These are phyloP conservation scores for Infundibulicybe gibba DNA, from an alignment of 768 basidiomycete species.

Conservation along the genomic window DNA sequence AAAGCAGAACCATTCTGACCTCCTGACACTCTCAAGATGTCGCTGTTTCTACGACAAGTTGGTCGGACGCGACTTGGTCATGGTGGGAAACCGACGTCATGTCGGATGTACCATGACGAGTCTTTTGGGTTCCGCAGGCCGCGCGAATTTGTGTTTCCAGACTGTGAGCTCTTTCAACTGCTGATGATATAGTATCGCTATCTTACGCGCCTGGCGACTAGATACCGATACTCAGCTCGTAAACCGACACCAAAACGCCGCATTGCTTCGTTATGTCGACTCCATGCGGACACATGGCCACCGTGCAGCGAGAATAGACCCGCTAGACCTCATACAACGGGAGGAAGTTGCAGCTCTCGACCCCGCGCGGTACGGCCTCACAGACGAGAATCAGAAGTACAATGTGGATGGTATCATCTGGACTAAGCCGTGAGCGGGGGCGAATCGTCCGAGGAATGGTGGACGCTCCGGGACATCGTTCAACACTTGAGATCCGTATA, in stretches of 20 bases:
- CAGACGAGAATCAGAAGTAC: slow-evolving; percentile 48
- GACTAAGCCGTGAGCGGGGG: slow-evolving; percentile 42
- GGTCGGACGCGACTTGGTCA: background rate
- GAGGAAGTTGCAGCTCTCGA: slow-evolving; percentile 77
- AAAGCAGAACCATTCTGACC: no score
- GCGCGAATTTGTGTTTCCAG: slow-evolving; percentile 59
- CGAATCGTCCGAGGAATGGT: slow-evolving; percentile 37
- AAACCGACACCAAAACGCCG: slow-evolving; percentile 69
- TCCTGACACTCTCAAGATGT: no score
- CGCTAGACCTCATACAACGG: slow-evolving; percentile 81
- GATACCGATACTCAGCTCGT: slow-evolving; percentile 63
- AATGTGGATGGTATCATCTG: slow-evolving; percentile 82
- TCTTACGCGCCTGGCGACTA: slow-evolving; percentile 17
- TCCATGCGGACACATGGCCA: slow-evolving; percentile 84
- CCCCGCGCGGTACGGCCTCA: slow-evolving; percentile 73
- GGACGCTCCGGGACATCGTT: slow-evolving; percentile 70
- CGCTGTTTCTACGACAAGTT: no score
- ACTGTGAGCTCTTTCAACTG: slow-evolving; percentile 48
- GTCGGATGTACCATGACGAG: slow-evolving; percentile 64
- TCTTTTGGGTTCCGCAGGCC: slow-evolving; percentile 76
- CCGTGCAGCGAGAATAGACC: slow-evolving; percentile 83
- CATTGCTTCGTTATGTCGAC: slow-evolving; percentile 85
- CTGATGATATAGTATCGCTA: background rate
- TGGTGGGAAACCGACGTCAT: background rate
- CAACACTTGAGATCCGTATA: slow-evolving; percentile 71